phyloP scores from a whole-genome alignment of 1,139 yeast genomes.

The Groenewaldozyma auringiensis region DNA sequence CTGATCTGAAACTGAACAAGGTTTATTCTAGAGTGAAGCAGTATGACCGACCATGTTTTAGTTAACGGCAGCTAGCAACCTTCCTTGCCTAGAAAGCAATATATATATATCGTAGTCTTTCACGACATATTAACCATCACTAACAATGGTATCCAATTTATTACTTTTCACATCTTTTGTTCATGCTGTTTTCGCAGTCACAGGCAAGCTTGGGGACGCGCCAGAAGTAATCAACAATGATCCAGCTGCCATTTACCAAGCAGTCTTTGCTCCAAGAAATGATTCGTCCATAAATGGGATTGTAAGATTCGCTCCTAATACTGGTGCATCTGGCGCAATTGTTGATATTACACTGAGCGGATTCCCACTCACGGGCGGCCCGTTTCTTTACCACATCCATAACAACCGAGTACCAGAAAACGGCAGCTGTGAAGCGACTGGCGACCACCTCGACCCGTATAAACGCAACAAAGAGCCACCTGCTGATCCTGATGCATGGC shows the following conservation, averaged over 20 bases:
- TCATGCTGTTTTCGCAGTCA: not conserved
- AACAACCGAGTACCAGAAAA: slow-evolving; percentile 38
- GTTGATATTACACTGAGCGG: slow-evolving; percentile 54
- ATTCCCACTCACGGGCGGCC: slow-evolving; percentile 49
- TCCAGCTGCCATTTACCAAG: not conserved
- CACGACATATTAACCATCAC: too few relatives aligned
- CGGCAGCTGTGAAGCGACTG: slow-evolving; percentile 45
- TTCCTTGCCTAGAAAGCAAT: too few relatives aligned
- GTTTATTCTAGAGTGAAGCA: too few relatives aligned
- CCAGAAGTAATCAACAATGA: not conserved
- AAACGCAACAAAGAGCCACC: slow-evolving; percentile 27
- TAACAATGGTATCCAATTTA: too few relatives aligned
- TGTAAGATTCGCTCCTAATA: not conserved
- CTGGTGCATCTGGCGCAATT: slow-evolving; percentile 32
- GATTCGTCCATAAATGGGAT: not conserved
- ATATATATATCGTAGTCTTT: too few relatives aligned
- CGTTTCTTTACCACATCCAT: slow-evolving; percentile 52
- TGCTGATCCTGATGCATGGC: slow-evolving; percentile 35
- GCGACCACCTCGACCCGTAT: slow-evolving; percentile 22
- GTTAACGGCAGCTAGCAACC: too few relatives aligned
- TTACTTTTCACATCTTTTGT: too few relatives aligned
- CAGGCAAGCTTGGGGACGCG: not conserved
- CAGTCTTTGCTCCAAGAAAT: not conserved
- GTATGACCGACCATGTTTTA: too few relatives aligned
- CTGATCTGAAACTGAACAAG: too few relatives aligned